Evolutionary conservation across 305 asterid species (phyloP).

Genomic region (Solanum chacoense): DNA sequence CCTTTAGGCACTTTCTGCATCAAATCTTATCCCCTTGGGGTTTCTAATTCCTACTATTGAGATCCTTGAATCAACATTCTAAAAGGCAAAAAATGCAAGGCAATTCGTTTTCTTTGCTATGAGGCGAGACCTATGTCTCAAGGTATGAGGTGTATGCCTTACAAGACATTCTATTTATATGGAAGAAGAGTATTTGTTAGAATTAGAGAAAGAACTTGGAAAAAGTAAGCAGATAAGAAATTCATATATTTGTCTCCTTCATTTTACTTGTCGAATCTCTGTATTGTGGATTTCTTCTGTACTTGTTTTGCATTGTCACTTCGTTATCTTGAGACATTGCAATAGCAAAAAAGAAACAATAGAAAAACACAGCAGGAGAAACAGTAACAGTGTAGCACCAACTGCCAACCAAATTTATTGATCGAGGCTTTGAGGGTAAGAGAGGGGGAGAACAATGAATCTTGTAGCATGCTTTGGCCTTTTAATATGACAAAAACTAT

Average conservation of each 20-base stretch:
- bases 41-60: background rate
- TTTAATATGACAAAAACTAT: background rate
- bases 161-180: background rate
- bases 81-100: background rate
- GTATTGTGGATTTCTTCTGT: background rate
- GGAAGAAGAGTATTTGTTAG: background rate
- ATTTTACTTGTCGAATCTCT: background rate
- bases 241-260: background rate
- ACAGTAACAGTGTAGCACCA: background rate
- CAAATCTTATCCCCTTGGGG: background rate
- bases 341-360: background rate
- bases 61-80: background rate
- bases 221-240: background rate
- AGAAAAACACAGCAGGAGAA: background rate
- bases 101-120: background rate
- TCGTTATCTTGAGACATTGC: background rate
- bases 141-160: background rate
- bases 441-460: background rate
- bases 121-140: background rate
- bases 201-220: background rate
- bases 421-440: background rate
- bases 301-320: background rate
- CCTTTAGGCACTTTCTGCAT: background rate
- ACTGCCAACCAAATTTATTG: background rate
- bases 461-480: background rate